Percentiles rank a stretch among this genome's conserved stretches.
These are phyloP conservation scores for Pythium guiyangense DNA, from an alignment of 352 stramenopile species.

Conservation along the genomic window DNA sequence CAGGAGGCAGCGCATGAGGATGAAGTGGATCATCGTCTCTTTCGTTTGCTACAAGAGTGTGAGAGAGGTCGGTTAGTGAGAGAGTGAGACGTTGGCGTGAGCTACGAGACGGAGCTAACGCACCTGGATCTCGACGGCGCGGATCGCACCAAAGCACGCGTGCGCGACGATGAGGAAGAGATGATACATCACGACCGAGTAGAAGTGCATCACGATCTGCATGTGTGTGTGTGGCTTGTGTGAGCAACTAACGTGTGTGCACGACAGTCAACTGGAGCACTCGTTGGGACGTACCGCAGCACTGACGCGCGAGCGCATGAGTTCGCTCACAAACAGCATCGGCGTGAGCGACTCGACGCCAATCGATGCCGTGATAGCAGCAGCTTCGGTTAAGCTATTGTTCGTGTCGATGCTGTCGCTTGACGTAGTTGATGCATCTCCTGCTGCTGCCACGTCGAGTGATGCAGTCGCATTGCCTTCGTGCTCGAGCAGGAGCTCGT, in stretches of 20 bases:
- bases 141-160: conserved; percentile 40
- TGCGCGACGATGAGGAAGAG: conserved; percentile 47
- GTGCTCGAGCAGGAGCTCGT: conserved; percentile 10
- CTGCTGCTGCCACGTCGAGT: not conserved
- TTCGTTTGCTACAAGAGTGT: conserved; percentile 54
- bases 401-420: not conserved
- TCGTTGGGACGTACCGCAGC: conserved; percentile 32
- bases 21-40: conserved; percentile 72
- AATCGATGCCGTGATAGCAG: not conserved
- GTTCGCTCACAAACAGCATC: conserved; percentile 31
- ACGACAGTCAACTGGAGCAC: conserved; percentile 5
- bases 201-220: conserved; percentile 69
- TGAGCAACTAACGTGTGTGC: conserved; percentile 4
- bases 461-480: conserved; percentile 7
- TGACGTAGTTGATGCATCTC: not conserved
- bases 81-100: not conserved
- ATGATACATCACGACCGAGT: conserved; percentile 66
- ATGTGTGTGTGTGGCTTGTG: not conserved
- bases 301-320: conserved; percentile 53
- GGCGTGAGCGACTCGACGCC: conserved; percentile 4
- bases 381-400: not conserved
- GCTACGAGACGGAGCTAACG: not conserved
- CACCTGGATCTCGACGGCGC: conserved; percentile 50
- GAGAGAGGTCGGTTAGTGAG: not conserved
- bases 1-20: conserved; percentile 68